A percentile compares a stretch with the other conserved stretches of the same genome.
Conservation (phyloP, 2,329 filamentous ascomycete genomes). For the Aspergillus novofumigatus region DNA sequence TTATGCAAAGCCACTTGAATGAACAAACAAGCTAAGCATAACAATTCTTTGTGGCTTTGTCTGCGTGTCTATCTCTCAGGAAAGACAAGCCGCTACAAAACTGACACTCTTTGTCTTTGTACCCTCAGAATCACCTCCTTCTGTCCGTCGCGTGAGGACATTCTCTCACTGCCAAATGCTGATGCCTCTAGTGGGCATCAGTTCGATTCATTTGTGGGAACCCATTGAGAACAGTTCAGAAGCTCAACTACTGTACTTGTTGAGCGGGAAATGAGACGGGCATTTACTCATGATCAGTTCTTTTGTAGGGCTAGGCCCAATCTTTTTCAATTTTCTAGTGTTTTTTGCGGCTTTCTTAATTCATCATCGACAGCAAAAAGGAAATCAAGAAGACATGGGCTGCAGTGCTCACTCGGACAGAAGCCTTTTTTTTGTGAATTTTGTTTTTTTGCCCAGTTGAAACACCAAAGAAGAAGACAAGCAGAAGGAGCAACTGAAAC, state of each 20-base stretch:
- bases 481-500: background rate
- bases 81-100: background rate
- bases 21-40: background rate
- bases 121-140: background rate
- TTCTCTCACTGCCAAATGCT: background rate
- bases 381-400: background rate
- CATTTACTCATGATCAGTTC: background rate
- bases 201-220: background rate
- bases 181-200: background rate
- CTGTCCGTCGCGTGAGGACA: background rate
- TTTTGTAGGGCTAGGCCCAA: background rate
- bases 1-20: background rate
- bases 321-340: background rate
- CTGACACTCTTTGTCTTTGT: background rate
- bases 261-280: background rate
- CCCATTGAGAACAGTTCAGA: background rate
- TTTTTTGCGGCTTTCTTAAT: background rate
- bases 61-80: background rate
- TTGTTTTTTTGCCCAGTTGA: background rate
- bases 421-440: background rate
- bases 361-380: background rate
- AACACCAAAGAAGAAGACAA: background rate
- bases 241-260: background rate
- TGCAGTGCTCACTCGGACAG: background rate
- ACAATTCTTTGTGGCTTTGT: background rate